A percentile compares a stretch with the other conserved stretches of the same genome.
Conservation (phyloP, 768 basidiomycete genomes). For the Rickenella mellea region DNA sequence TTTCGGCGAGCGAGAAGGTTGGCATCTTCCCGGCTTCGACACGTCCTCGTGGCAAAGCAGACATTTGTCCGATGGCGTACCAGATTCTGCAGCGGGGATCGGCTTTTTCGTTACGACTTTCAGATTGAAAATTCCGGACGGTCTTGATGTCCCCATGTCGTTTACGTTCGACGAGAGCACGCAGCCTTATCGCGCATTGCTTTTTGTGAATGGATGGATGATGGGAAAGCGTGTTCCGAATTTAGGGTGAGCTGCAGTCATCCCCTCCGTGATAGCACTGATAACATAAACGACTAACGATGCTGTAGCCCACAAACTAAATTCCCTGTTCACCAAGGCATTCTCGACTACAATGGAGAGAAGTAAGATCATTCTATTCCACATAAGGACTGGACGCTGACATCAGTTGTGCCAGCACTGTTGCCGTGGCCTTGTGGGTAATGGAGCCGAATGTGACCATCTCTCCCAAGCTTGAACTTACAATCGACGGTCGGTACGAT, state of each 20-base stretch:
- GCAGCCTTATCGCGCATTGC: slow-evolving; percentile 59
- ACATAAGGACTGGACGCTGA: background rate
- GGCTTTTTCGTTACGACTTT: slow-evolving; percentile 80
- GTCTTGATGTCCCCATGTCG: slow-evolving; percentile 59
- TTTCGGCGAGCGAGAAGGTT: slow-evolving; percentile 60
- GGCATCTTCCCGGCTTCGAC: slow-evolving; percentile 69
- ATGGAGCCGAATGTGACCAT: slow-evolving; percentile 40
- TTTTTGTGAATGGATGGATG: slow-evolving; percentile 87
- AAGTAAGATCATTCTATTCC: slow-evolving; percentile 44
- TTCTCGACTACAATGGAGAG: slow-evolving; percentile 58
- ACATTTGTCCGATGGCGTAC: slow-evolving; percentile 50
- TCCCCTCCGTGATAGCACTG: background rate
- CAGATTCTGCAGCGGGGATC: slow-evolving; percentile 49
- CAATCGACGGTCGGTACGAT: slow-evolving; percentile 47
- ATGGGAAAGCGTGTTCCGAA: slow-evolving; percentile 75
- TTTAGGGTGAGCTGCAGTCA: slow-evolving; percentile 39
- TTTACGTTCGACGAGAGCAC: slow-evolving; percentile 47
- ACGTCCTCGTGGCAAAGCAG: slow-evolving; percentile 47
- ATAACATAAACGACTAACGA: background rate
- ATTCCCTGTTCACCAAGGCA: slow-evolving; percentile 80
- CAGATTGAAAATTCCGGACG: slow-evolving; percentile 45
- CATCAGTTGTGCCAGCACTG: slow-evolving; percentile 26
- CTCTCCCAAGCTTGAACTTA: slow-evolving; percentile 43
- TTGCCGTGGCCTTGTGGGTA: slow-evolving; percentile 62
- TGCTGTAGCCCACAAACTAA: slow-evolving; percentile 58